Percentiles rank a stretch among this genome's conserved stretches.
Conservation (phyloP, 2,329 filamentous ascomycete genomes). For the Trichoderma sp. region DNA sequence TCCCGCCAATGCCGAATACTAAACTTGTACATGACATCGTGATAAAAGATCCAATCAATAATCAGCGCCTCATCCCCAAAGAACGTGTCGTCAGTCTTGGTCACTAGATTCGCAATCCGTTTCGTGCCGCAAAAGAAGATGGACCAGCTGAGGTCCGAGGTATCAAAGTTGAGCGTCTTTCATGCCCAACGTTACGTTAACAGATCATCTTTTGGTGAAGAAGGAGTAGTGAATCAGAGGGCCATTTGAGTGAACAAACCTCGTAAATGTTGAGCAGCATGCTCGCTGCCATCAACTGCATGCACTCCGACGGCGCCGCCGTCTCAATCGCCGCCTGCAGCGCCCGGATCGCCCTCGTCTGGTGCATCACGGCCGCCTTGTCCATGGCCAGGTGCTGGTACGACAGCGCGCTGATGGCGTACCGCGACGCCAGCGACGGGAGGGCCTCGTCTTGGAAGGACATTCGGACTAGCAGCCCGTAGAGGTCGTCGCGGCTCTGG, state of each 20-base stretch:
- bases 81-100: neutral
- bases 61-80: constrained; percentile 23
- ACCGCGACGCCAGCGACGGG: constrained; percentile 20
- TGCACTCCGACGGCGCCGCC: neutral
- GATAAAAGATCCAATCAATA: constrained; percentile 28
- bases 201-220: no score
- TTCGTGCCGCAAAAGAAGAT: constrained; percentile 28
- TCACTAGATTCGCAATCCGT: constrained; percentile 16
- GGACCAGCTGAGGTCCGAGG: constrained; percentile 25
- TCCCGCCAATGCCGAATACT: constrained; percentile 25
- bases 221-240: no score
- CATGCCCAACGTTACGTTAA: no score
- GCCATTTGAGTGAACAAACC: neutral
- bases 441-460: constrained; percentile 20
- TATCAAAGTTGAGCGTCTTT: constrained; percentile 27
- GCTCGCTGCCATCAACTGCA: constrained; percentile 27
- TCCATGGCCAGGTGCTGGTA: constrained; percentile 21
- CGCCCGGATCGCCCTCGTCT: constrained; percentile 15
- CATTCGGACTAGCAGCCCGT: constrained; percentile 20
- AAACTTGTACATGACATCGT: constrained; percentile 29
- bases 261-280: constrained; percentile 26
- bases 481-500: constrained; percentile 10
- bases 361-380: constrained; percentile 19
- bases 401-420: constrained; percentile 24
- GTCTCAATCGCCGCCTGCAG: constrained; percentile 27